A percentile compares a stretch with the other conserved stretches of the same genome.
Evolutionary conservation across 2,329 filamentous ascomycete genomes (phyloP).

Genomic region (Emergomyces orientalis): DNA sequence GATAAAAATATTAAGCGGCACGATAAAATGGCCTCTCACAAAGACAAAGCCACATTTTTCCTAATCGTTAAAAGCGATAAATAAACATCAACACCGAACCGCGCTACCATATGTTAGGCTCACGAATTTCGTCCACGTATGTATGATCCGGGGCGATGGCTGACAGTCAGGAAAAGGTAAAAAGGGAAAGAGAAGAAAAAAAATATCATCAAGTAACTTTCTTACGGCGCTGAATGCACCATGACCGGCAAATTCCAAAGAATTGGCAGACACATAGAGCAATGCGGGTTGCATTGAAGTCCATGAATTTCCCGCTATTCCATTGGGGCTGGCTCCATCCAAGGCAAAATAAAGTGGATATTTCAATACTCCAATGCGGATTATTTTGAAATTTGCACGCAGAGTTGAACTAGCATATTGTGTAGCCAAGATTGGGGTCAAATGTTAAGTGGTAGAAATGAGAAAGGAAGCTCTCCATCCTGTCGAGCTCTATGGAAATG

Average conservation of each 20-base stretch:
- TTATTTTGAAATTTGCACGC: background rate
- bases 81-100: background rate
- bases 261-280: background rate
- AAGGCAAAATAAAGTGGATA: slow-evolving; percentile 2
- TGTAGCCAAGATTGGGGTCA: background rate
- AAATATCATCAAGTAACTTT: background rate
- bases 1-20: background rate
- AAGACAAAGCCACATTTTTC: background rate
- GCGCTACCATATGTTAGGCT: background rate
- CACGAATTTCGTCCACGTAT: background rate
- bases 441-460: background rate
- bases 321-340: slow-evolving; percentile 12
- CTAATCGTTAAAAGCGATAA: background rate
- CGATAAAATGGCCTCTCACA: background rate
- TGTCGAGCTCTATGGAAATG: background rate
- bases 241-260: background rate
- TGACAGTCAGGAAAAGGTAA: background rate
- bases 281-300: slow-evolving; percentile 7
- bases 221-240: background rate
- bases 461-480: background rate
- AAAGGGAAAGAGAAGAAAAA: background rate
- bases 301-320: slow-evolving; percentile 2
- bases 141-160: background rate
- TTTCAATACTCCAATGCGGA: background rate
- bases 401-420: background rate